phyloP scores from a whole-genome alignment of 495 filamentous ascomycete genomes.

The Sordaria brevicollis region DNA sequence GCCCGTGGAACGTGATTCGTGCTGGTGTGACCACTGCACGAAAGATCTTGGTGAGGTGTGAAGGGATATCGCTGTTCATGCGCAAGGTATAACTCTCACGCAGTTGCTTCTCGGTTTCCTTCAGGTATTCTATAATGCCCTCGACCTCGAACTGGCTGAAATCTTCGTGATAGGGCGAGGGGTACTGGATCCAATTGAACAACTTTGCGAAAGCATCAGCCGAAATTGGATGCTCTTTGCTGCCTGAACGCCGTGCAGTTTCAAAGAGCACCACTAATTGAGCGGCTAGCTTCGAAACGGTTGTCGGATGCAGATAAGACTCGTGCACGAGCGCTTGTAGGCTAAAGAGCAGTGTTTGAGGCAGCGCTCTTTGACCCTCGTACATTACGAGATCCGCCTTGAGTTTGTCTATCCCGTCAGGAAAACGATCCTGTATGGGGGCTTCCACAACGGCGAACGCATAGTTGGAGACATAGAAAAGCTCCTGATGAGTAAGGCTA shows the following conservation, averaged over 20 bases:
- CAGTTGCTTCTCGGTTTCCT: slow-evolving; percentile 27
- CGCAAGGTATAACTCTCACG: slow-evolving; percentile 16
- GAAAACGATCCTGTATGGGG: slow-evolving; percentile 1
- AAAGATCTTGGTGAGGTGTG: slow-evolving; percentile 36
- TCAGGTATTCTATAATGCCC: slow-evolving; percentile 34
- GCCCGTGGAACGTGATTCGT: slow-evolving; percentile 58
- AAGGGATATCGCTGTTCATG: slow-evolving; percentile 11
- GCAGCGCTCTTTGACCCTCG: slow-evolving; percentile 6
- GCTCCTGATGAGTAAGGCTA: slow-evolving; percentile 13
- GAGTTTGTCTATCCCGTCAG: slow-evolving; percentile 7
- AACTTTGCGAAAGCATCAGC: slow-evolving; percentile 39
- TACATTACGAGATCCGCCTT: slow-evolving; percentile 6
- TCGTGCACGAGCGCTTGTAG: slow-evolving; percentile 45
- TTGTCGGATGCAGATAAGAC: slow-evolving; percentile 37
- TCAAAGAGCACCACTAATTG: slow-evolving; percentile 5
- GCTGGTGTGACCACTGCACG: slow-evolving; percentile 57
- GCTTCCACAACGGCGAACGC: slow-evolving; percentile 4
- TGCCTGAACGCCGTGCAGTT: neutral
- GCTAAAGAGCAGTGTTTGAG: slow-evolving; percentile 34
- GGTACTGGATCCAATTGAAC: slow-evolving; percentile 35
- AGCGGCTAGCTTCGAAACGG: slow-evolving; percentile 28
- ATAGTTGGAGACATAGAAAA: slow-evolving; percentile 15
- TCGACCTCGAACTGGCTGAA: slow-evolving; percentile 29
- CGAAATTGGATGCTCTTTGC: slow-evolving; percentile 19
- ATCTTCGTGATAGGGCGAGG: slow-evolving; percentile 34